These are phyloP conservation scores for Alternaria sp. DNA, from an alignment of 2,329 filamentous ascomycete genomes.

Conservation along the genomic window DNA sequence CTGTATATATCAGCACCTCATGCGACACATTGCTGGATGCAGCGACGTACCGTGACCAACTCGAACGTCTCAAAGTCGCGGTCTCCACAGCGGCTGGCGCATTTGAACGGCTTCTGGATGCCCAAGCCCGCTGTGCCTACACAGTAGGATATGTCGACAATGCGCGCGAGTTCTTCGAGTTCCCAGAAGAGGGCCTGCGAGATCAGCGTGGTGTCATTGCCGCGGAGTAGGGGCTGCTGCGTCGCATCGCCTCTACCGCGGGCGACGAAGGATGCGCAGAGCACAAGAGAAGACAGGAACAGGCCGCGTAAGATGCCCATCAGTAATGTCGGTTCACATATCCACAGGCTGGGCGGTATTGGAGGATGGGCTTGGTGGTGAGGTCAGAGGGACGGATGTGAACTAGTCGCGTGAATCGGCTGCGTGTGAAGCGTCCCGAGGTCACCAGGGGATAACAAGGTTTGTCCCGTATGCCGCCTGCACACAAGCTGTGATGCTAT, in stretches of 20 bases:
- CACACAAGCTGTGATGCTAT: background rate
- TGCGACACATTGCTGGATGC: background rate
- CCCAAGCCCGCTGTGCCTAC: slow-evolving; percentile 85
- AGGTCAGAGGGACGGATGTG: slow-evolving; percentile 25
- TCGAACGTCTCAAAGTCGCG: slow-evolving; percentile 80
- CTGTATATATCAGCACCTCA: slow-evolving; percentile 45
- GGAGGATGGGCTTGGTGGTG: slow-evolving; percentile 12
- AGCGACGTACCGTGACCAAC: slow-evolving; percentile 65
- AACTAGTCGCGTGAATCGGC: background rate
- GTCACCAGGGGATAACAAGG: background rate
- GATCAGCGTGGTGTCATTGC: slow-evolving; percentile 52
- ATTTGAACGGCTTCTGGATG: slow-evolving; percentile 81
- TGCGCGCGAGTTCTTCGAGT: slow-evolving; percentile 84
- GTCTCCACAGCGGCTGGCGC: slow-evolving; percentile 82
- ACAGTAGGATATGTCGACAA: slow-evolving; percentile 95
- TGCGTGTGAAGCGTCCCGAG: background rate
- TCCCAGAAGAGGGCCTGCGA: slow-evolving; percentile 74
- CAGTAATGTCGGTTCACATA: slow-evolving; percentile 35
- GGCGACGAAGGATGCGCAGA: slow-evolving; percentile 17
- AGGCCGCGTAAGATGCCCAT: slow-evolving; percentile 34
- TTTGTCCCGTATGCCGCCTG: background rate
- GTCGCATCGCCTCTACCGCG: slow-evolving; percentile 13
- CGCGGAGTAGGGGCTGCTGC: slow-evolving; percentile 39
- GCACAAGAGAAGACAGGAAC: slow-evolving; percentile 26
- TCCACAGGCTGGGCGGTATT: slow-evolving; percentile 16